Evolutionary conservation across 1,284 basidiomycete species (phyloP).

Genomic region (Chiua sp.): DNA sequence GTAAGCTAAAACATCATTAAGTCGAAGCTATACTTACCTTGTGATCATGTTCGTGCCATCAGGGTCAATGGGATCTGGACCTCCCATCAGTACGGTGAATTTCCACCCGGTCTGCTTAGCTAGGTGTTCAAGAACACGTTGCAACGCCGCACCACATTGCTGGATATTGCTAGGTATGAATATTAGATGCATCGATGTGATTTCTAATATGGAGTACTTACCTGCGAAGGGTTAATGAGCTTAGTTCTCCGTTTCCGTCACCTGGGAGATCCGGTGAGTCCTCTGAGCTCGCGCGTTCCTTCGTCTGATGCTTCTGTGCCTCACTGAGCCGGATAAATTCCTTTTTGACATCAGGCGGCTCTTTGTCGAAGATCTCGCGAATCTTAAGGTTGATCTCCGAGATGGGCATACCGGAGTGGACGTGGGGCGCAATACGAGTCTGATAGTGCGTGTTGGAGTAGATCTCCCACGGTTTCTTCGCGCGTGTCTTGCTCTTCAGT

Average conservation of each 20-base stretch:
- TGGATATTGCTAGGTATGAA: conserved; percentile 2
- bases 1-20: no score
- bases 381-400: conserved; percentile 2
- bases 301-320: not conserved
- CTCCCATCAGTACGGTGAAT: conserved; percentile 5
- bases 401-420: no score
- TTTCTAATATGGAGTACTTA: no score
- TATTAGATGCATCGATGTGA: no score
- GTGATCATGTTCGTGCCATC: not conserved
- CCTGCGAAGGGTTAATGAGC: no score
- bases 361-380: not conserved
- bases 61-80: not conserved
- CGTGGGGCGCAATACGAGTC: no score
- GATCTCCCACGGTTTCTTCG: no score
- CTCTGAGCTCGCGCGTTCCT: not conserved
- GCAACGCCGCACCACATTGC: not conserved
- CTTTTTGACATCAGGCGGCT: not conserved
- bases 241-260: no score
- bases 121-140: not conserved
- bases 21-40: not conserved
- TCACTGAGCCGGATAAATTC: not conserved
- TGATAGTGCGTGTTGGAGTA: no score
- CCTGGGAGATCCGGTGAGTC: no score
- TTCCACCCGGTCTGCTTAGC: conserved; percentile 1
- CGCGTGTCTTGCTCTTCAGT: no score